Percentiles rank a stretch among this genome's conserved stretches.
phyloP scores from a whole-genome alignment of 129 eudicot species.

The Artemisia argyi region DNA sequence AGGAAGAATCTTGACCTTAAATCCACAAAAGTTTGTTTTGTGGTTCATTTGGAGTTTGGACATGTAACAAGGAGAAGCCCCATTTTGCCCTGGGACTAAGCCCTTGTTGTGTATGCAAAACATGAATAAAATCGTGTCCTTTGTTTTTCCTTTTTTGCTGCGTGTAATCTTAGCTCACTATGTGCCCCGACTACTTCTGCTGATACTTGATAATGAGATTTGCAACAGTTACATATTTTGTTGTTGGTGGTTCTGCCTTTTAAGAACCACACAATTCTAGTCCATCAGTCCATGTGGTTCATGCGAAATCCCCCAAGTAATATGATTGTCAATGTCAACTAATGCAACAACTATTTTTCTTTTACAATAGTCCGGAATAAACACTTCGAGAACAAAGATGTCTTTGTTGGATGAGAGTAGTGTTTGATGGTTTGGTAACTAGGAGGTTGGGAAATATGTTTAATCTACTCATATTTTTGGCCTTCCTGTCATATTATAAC shows the following conservation, averaged over 20 bases:
- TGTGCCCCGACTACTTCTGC: slow-evolving; percentile 12
- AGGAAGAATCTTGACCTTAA: slow-evolving; percentile 12
- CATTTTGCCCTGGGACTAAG: slow-evolving; percentile 13
- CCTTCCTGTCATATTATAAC: slow-evolving; percentile 58
- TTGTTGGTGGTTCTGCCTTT: not conserved
- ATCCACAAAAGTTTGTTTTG: not conserved
- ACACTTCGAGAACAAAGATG: too few relatives aligned
- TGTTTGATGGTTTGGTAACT: too few relatives aligned
- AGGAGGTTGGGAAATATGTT: too few relatives aligned
- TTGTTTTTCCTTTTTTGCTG: not conserved
- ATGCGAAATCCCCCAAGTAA: too few relatives aligned
- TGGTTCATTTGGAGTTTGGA: slow-evolving; percentile 9
- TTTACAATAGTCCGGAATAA: too few relatives aligned
- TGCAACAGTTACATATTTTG: not conserved
- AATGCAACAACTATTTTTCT: too few relatives aligned
- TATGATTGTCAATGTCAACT: too few relatives aligned
- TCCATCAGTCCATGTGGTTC: too few relatives aligned
- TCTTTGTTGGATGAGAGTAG: too few relatives aligned
- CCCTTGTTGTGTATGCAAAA: too few relatives aligned
- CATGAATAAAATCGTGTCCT: too few relatives aligned
- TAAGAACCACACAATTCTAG: too few relatives aligned
- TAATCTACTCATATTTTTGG: not conserved
- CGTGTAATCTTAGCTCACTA: slow-evolving; percentile 1
- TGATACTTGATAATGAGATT: not conserved
- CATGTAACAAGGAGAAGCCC: slow-evolving; percentile 22